phyloP scores from a whole-genome alignment of 805 yeast species.

The Candida odintsovae region DNA sequence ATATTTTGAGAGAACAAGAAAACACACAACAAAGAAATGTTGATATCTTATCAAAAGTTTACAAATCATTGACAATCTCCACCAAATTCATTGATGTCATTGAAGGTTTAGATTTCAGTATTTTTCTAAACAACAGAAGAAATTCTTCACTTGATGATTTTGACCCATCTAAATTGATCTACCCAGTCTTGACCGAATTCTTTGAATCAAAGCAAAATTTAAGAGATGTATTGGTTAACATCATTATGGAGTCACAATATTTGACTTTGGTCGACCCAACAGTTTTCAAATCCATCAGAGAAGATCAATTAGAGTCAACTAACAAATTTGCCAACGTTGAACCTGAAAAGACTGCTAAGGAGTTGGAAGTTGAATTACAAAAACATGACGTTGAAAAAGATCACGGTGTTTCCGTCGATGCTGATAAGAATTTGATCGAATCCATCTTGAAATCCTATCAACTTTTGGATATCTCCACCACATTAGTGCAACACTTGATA shows the following conservation, averaged over 20 bases:
- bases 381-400: conserved; percentile 39
- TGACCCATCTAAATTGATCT: conserved; percentile 24
- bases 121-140: conserved; percentile 31
- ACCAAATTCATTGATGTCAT: conserved; percentile 44
- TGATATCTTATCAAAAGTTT: conserved; percentile 45
- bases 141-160: conserved; percentile 12
- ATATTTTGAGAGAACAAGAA: conserved; percentile 34
- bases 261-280: conserved; percentile 72
- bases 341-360: conserved; percentile 44
- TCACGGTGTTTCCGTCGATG: conserved; percentile 29
- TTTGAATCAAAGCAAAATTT: conserved; percentile 67
- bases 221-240: conserved; percentile 52
- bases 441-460: conserved; percentile 30
- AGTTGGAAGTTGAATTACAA: conserved; percentile 40
- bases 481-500: conserved; percentile 49
- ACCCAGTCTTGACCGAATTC: conserved; percentile 54
- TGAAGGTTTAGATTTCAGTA: conserved; percentile 57
- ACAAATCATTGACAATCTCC: conserved; percentile 45
- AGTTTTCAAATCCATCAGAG: conserved; percentile 57
- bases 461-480: conserved; percentile 28
- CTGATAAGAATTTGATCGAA: conserved; percentile 24
- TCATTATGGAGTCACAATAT: conserved; percentile 64
- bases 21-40: conserved; percentile 40
- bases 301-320: conserved; percentile 33
- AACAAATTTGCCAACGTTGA: conserved; percentile 30